phyloP scores from a whole-genome alignment of 306 rosid genomes.

The Calophaca sinica region DNA sequence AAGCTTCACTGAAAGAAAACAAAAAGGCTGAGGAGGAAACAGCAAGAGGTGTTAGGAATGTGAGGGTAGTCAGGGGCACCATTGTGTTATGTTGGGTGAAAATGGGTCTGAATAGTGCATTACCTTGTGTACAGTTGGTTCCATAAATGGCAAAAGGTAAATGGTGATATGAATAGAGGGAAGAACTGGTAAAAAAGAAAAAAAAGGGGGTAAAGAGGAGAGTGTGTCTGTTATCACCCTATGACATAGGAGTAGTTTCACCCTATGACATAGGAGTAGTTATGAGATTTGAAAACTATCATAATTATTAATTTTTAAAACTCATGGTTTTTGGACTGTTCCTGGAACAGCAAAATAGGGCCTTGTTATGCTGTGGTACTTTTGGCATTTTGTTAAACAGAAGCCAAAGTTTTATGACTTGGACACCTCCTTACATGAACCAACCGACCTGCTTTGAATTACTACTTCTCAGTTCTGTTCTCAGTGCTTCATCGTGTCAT shows the following conservation, averaged over 20 bases:
- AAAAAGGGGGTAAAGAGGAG: background rate
- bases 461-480: conserved; percentile 19
- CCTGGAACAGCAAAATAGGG: conserved; percentile 23
- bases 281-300: conserved; percentile 28
- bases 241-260: conserved; percentile 33
- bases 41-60: conserved; percentile 35
- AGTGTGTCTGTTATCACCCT: conserved; percentile 28
- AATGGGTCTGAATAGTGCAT: conserved; percentile 46
- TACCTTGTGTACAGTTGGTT: conserved; percentile 64
- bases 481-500: conserved; percentile 37
- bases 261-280: conserved; percentile 13
- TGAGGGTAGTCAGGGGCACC: conserved; percentile 25
- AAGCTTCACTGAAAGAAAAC: conserved; percentile 28
- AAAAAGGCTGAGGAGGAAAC: conserved; percentile 26
- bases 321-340: conserved; percentile 54
- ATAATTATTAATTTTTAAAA: conserved; percentile 6
- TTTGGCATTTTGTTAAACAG: conserved; percentile 55
- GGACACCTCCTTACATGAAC: conserved; percentile 42
- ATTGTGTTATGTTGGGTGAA: conserved; percentile 24
- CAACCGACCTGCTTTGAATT: conserved; percentile 39
- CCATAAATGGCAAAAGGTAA: conserved; percentile 54
- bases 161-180: background rate
- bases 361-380: conserved; percentile 32
- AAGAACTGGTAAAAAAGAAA: background rate
- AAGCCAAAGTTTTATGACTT: conserved; percentile 48